Evolutionary conservation across 2,329 filamentous ascomycete species (phyloP).

Genomic region (Alternaria postmessia): DNA sequence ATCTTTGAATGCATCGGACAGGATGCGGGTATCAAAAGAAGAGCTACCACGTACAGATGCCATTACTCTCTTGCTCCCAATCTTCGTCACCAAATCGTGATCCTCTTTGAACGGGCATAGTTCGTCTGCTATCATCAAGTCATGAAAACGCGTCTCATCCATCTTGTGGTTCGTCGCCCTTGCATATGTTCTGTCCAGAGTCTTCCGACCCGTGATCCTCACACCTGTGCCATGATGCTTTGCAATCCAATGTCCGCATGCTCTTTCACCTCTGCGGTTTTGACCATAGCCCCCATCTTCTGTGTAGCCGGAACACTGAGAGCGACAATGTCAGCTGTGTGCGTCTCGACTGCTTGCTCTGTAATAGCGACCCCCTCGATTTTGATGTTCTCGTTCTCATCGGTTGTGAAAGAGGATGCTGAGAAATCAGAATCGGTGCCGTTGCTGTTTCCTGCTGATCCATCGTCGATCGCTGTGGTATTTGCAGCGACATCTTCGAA

Average conservation of each 20-base stretch:
- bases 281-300: constrained; percentile 1
- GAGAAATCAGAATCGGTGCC: constrained; percentile 31
- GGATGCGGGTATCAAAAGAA: neutral
- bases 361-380: constrained; percentile 62
- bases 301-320: constrained; percentile 8
- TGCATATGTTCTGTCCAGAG: neutral
- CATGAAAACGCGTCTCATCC: neutral
- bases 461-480: neutral
- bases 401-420: constrained; percentile 32
- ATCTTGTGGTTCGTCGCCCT: neutral
- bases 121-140: neutral
- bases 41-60: neutral
- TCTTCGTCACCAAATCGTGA: neutral
- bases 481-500: constrained; percentile 19
- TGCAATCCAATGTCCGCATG: constrained; percentile 22
- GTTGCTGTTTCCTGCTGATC: constrained; percentile 3
- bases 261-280: constrained; percentile 6
- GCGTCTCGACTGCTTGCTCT: constrained; percentile 63
- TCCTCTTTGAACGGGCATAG: neutral
- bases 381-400: constrained; percentile 56
- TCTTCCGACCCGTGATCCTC: neutral
- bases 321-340: constrained; percentile 48
- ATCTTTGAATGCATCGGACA: neutral
- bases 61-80: neutral
- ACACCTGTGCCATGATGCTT: constrained; percentile 42